Base-by-base conservation (phyloP, 1,284 basidiomycete species). In the Coniferiporia sulphurascens region DNA sequence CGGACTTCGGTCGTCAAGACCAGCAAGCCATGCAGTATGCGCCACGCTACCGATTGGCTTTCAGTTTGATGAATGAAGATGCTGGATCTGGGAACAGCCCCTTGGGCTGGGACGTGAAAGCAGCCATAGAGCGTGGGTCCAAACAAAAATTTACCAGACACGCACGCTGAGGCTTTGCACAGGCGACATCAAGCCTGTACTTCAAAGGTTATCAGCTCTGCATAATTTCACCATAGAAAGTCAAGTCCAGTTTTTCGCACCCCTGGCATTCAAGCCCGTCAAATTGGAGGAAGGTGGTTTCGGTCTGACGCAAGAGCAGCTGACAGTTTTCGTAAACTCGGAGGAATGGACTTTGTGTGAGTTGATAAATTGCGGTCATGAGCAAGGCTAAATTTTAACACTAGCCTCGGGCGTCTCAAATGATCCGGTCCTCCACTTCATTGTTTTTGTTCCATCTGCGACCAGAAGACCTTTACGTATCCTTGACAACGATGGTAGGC, bases 201-300 rank as follows among this genome's bases (percentile, higher is more conserved):
- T 93, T 13, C 70, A 78, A 9, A 76, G 80, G 43, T 76, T 97
- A 4, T 75, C 76, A 2, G 72, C 78, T 10, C 71, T 98, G 32
- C 93, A 98, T 75, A 93, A 94, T 68, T 93, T 96, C 69, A 92
- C 90, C 2, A 80, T 98, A 55, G 95, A 98, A 75, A 96, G 92
- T 61, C 95, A 98, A 74, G 84, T 97, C 0, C 91, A 95, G 65
- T 94, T 87, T 70, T 89, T 96, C 68, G 92, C 94, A 1, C 95
- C 95, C 0, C 74, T 99, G 44, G 86, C 93, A 0, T 93, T 98
- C 66, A 75, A 82, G 55, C 91, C 94, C 45, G 44, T 81, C 5
- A 67, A 70, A 21, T 59, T 71, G 19, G 67, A 65, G 21, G 66
- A 72, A 9, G 72, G 72, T 15, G 68, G 70, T 0, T 84, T 84